Base-by-base conservation (phyloP, 2,329 filamentous ascomycete species). In the Colletotrichum orchidophilum region DNA sequence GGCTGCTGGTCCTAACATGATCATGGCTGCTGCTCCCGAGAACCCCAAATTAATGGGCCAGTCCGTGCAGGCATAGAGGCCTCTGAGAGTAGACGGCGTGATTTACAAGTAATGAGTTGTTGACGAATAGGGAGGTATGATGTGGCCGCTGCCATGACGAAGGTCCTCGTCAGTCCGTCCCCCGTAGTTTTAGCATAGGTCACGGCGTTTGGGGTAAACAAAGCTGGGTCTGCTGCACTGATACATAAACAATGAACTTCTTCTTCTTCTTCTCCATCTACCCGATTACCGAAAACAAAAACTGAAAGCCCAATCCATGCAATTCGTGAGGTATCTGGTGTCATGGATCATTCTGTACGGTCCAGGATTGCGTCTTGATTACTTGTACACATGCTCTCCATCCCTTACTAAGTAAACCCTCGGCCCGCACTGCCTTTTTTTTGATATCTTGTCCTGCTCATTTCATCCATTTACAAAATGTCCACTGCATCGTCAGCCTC, bases 401-500 rank as follows among this genome's bases (percentile, higher is more conserved):
- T 69, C 59, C 50, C 46, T 68, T 42, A 21, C 57, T 15, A 46
- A 46, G 39, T 55, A 50, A 21, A 26, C 53, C 46, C 71, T 46
- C 9, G 39, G 39, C 39, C 39, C 39, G 39, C 39, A 46, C 8
- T 46, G 39, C 78, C 71, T 27, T 66, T 46, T 64, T 73, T 42
- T 60, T 58, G 50, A 57, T 52, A 53, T 26, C 21, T 27, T 46
- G 7, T 53, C 21, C 21, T 33, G 35, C 39, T 55, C 42, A 52
- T 49, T 52, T 24, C 46, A 52, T 74, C 66, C 49, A 33, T 63
- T 68, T 73, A 86, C 75, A 82, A 79, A 75, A 88, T 81, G 75
- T 88, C 86, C 87, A 90, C 90, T 68, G 81, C 77, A 63, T 85
- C 83, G 33, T 83, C 87, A 13, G 82, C 84, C 73, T 85, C 82